Conservation (phyloP, 2,329 filamentous ascomycete genomes). For the Penicillium expansum region DNA sequence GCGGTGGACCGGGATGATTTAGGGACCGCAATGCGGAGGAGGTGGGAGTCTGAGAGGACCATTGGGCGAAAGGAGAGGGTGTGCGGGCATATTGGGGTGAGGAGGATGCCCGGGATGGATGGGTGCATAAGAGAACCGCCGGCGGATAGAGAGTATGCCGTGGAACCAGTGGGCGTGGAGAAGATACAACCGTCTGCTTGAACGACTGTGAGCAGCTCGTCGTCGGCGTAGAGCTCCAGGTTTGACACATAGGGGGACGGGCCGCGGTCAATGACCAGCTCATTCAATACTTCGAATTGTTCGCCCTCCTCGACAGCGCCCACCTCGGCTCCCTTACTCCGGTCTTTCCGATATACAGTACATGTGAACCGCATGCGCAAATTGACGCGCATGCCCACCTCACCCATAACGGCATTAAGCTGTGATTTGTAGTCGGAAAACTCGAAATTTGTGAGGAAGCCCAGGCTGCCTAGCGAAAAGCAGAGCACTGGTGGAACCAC, state of each 20-base stretch:
- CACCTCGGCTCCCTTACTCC: slow-evolving; percentile 44
- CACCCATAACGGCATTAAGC: slow-evolving; percentile 85
- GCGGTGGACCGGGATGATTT: slow-evolving; percentile 83
- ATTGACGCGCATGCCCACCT: slow-evolving; percentile 93
- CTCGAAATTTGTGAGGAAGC: slow-evolving; percentile 96
- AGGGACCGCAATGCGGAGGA: slow-evolving; percentile 84
- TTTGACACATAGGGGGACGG: slow-evolving; percentile 97
- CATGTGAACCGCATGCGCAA: slow-evolving; percentile 98
- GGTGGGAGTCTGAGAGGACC: slow-evolving; percentile 93
- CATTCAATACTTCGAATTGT: slow-evolving; percentile 97
- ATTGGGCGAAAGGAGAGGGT: slow-evolving; percentile 96
- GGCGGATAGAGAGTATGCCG: slow-evolving; percentile 92
- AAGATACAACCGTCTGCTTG: slow-evolving; percentile 98
- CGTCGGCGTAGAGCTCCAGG: slow-evolving; percentile 91
- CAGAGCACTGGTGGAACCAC: slow-evolving; percentile 91
- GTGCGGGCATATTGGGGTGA: slow-evolving; percentile 97
- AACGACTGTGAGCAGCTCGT: slow-evolving; percentile 90
- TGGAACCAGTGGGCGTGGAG: slow-evolving; percentile 90
- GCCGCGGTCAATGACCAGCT: slow-evolving; percentile 95
- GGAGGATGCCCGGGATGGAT: slow-evolving; percentile 91
- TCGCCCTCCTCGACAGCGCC: slow-evolving; percentile 79
- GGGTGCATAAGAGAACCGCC: slow-evolving; percentile 94
- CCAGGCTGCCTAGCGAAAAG: slow-evolving; percentile 87
- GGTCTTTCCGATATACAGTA: slow-evolving; percentile 78
- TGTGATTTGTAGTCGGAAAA: slow-evolving; percentile 86